Evolutionary conservation across 495 filamentous ascomycete genomes (phyloP).

Genomic region (Daldinia decipiens): DNA sequence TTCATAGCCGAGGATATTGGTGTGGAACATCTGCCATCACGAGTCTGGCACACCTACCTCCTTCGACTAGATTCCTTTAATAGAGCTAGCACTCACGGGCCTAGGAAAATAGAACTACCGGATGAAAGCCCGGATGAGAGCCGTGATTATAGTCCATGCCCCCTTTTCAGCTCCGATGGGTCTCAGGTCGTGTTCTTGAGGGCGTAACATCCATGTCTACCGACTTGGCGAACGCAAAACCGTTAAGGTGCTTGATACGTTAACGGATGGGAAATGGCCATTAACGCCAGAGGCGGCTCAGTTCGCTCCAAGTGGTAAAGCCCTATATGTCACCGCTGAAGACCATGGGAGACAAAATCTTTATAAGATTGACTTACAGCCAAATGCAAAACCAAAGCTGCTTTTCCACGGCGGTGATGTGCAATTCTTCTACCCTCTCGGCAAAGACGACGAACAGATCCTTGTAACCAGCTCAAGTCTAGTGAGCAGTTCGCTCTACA

Average conservation of each 20-base stretch:
- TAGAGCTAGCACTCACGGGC: slow-evolving; percentile 7
- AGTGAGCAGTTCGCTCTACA: slow-evolving; percentile 44
- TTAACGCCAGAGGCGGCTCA: slow-evolving; percentile 31
- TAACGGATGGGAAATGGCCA: slow-evolving; percentile 29
- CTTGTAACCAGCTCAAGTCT: slow-evolving; percentile 44
- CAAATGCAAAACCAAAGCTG: slow-evolving; percentile 21
- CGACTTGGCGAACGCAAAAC: slow-evolving; percentile 24
- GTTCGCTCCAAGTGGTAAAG: slow-evolving; percentile 36
- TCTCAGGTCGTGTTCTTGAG: slow-evolving; percentile 40
- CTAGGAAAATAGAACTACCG: slow-evolving; percentile 28
- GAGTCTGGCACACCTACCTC: slow-evolving; percentile 33
- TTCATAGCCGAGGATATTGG: slow-evolving; percentile 27
- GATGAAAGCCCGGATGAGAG: neutral
- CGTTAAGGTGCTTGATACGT: slow-evolving; percentile 39
- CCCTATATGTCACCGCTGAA: slow-evolving; percentile 41
- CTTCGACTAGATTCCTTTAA: slow-evolving; percentile 42
- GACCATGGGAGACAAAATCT: slow-evolving; percentile 39
- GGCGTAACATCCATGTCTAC: slow-evolving; percentile 29
- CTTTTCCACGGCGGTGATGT: slow-evolving; percentile 38
- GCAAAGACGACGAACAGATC: slow-evolving; percentile 18
- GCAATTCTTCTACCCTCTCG: slow-evolving; percentile 23
- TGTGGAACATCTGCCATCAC: neutral
- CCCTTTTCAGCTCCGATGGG: slow-evolving; percentile 45
- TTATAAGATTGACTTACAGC: slow-evolving; percentile 40
- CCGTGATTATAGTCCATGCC: neutral